These are phyloP conservation scores for Neonothopanus nambi DNA, from an alignment of 1,284 basidiomycete genomes.

Conservation along the genomic window DNA sequence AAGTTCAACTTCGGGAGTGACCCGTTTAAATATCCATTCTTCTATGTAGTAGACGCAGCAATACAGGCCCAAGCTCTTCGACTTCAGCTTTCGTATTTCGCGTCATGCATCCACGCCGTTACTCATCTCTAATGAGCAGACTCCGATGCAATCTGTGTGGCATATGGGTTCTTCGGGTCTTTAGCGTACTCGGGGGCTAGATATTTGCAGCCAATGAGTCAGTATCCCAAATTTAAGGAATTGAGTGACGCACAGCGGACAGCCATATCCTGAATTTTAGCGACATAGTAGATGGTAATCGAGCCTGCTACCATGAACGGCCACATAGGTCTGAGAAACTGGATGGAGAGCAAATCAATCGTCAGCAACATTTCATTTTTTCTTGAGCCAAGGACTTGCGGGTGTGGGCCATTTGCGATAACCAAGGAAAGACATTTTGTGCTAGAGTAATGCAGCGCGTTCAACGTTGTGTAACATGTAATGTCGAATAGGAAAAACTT, in stretches of 20 bases:
- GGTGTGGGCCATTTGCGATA: conserved; percentile 79
- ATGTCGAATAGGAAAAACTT: too few relatives aligned
- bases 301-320: conserved; percentile 69
- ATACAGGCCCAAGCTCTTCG: too few relatives aligned
- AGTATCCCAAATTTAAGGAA: conserved; percentile 6
- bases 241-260: conserved; percentile 60
- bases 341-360: conserved; percentile 1
- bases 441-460: conserved; percentile 1
- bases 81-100: too few relatives aligned
- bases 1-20: too few relatives aligned
- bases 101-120: too few relatives aligned
- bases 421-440: conserved; percentile 70
- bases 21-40: too few relatives aligned
- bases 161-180: conserved; percentile 80
- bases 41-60: too few relatives aligned
- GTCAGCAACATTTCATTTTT: conserved; percentile 11
- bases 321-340: conserved; percentile 74
- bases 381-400: conserved; percentile 41
- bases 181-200: conserved; percentile 67
- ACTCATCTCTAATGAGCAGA: conserved; percentile 17
- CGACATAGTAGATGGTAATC: conserved; percentile 66
- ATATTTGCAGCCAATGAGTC: background rate
- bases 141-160: conserved; percentile 67
- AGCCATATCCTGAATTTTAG: conserved; percentile 61
- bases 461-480: background rate